Evolutionary conservation across 2,329 filamentous ascomycete species (phyloP), one percentile per base, ranked within the genome.

Genomic region (Cordyceps fumosorosea): DNA sequence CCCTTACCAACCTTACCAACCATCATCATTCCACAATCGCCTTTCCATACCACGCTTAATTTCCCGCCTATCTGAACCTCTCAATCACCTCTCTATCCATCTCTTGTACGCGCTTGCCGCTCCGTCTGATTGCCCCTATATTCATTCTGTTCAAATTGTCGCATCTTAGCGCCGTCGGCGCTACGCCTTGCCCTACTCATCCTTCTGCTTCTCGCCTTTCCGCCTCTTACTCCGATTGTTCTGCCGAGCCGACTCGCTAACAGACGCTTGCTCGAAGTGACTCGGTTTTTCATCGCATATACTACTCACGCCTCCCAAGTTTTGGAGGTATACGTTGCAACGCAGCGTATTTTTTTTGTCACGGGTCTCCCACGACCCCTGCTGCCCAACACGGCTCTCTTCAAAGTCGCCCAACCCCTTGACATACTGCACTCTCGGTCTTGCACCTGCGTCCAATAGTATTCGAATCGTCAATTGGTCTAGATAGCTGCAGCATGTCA

Each of bases 401-500:
- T 64, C 66, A 70, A 66, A 67, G 65, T 64, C 63, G 64, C 63
- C 68, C 66, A 64, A 66, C 70, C 66, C 70, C 69, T 68, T 69
- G 66, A 65, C 65, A 64, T 63, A 68, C 65, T 63, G 63, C 62
- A 63, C 57, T 62, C 64, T 65, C 34, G 44, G 62, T 51, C 45
- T 57, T 32, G 37, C 37, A 18, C 48, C 48, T 29, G n/a, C 37
- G 2, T 37, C 42, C 52, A 51, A 47, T 64, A 56, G 52, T 55
- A 61, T 51, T 34, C 45, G 40, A 57, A 37, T 45, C 40, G 57
- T 47, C 62, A 62, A 64, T 50, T 57, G 53, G 58, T 37, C 32
- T 5, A 51, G 3, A 60, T 37, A 63, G 50, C 59, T 65, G 65
- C 66, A 74, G 66, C 63, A 96, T 96, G 92, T 92, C 91, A 83